Conservation (phyloP, 768 basidiomycete species). For the Butyriboletus loyo region DNA sequence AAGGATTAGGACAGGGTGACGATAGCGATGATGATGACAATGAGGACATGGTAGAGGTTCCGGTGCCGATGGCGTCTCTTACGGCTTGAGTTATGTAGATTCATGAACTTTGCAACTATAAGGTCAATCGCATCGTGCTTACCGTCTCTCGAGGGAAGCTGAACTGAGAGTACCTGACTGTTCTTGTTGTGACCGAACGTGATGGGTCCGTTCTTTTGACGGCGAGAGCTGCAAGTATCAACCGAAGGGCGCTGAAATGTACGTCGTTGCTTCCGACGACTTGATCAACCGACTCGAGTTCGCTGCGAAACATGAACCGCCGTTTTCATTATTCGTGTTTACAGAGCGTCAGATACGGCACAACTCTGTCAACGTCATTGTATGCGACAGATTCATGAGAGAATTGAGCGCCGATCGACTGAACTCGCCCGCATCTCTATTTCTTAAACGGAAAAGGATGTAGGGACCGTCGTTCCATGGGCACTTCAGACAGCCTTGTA, state of each 20-base stretch:
- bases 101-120: background rate
- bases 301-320: background rate
- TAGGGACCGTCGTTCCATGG: background rate
- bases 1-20: slow-evolving; percentile 6
- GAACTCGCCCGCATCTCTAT: background rate
- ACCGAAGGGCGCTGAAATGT: background rate
- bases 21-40: slow-evolving; percentile 15
- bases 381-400: background rate
- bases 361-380: background rate
- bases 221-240: background rate
- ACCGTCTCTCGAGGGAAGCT: background rate
- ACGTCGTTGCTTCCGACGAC: background rate
- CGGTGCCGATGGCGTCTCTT: slow-evolving; percentile 20
- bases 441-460: background rate
- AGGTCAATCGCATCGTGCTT: background rate
- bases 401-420: background rate
- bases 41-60: slow-evolving; percentile 30
- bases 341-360: background rate
- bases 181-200: background rate
- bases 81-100: slow-evolving; percentile 5
- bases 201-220: background rate
- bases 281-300: background rate
- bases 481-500: background rate
- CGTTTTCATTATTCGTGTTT: background rate
- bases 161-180: background rate